Evolutionary conservation across 176 grass and related monocot genomes (phyloP), one percentile per base, ranked within the genome.

Genomic region (Ensete glaucum): DNA sequence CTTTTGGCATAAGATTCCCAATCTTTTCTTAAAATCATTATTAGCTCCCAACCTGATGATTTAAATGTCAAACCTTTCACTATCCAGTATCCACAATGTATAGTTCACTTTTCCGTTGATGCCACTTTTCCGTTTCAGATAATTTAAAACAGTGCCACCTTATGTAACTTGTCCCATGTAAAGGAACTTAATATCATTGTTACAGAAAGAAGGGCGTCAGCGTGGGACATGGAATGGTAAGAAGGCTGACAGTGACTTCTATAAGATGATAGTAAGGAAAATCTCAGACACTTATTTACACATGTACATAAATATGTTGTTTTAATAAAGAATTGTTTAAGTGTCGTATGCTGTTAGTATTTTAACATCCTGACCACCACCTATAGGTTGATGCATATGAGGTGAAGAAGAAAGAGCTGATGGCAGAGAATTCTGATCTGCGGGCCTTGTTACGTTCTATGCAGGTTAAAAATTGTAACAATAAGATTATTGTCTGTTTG

Each of bases 141-240:
- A 0, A 53, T 68, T 67, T 16, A 25, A 34, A 16, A 34, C 15
- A 43, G 34, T 7, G 15, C 25, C 13, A 17, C 10, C 1, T 16
- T 14, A n/a, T 76, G 90, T 92, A 93, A 85, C 21, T 65, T 65
- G 34, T 4, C 24, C 25, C 13, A 65, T 29, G 63, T 2, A 13
- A 17, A 15, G 27, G 12, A 67, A 4, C 6, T 67, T 17, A n/a
- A n/a, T 62, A 19, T 20, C 79, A 82, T 74, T 87, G 77, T 79
- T 75, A 65, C 85, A 94, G 91, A 99, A 94, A 95, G 96, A 99
- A 85, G 96, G 96, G 22, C 85, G 88, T 2, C 91, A 99, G 56
- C 83, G 88, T 59, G 96, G 95, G 69, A 99, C 96, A 71, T 99
- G 96, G 96, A 99, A 76, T 66, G 88, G 88, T 59, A 99, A 95